Evolutionary conservation across 805 yeast species (phyloP), one percentile per base, ranked within the genome.

Genomic region (Debaryomyces hansenii): DNA sequence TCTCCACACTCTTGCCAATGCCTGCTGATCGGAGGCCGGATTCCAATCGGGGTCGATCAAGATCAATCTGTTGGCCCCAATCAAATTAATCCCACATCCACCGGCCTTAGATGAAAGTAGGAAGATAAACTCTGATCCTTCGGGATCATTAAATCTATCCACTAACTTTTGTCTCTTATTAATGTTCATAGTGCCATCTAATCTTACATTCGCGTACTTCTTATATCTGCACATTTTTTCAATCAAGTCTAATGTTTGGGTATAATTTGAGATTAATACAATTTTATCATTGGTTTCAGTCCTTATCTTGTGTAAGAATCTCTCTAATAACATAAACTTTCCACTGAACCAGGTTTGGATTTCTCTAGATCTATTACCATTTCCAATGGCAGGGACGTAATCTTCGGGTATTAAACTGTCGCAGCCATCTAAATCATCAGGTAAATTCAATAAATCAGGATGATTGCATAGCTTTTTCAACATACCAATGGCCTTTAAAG

Each of bases 1-100:
- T 75, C 99, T 83, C 98, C 98, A 94, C 4, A 94, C 96, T 65
- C 99, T 80, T 0, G 98, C 98, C 51, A 94, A 74, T 0, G 98
- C 98, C 67, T 92, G 99, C 63, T 94, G 98, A 62, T 92, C 99
- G 1, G 96, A 85, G 0, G 99, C 98, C 0, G 99, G 99, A 59
- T 92, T 92, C 99, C 99, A 94, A 63, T 94, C 99, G 0, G 84
- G 84, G 62, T 94, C 99, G 60, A 94, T 74, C 40, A 94, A 70
- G 16, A 94, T 81, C 51, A 94, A 72, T 51, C 99, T 77, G 55
- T 94, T 94, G 2, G 98, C 99, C 10, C 99, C 99, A 58, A 94
- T 92, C 57, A 94, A 77, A 63, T 94, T 94, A 58, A 94, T 89
- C 68, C 99, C 99, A 74, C 99, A 94, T 1, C 99, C 99, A 57